Conservation (phyloP, 129 eudicot species). For the Artemisia argyi region DNA sequence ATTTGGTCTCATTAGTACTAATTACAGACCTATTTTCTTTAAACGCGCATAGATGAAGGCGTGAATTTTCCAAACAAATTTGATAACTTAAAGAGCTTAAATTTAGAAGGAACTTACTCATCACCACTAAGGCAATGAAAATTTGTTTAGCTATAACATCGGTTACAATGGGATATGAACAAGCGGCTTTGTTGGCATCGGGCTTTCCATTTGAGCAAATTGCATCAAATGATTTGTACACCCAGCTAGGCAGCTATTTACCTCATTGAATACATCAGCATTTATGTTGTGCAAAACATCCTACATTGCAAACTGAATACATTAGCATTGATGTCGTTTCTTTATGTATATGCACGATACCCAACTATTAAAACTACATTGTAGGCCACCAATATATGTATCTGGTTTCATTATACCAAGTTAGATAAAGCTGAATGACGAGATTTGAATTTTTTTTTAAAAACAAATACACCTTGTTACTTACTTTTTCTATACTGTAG, state of each 20-base stretch:
- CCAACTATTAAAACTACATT: no score
- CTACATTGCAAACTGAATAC: slow-evolving; percentile 35
- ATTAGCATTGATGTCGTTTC: no score
- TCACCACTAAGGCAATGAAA: no score
- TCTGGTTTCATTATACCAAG: no score
- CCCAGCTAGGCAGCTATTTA: slow-evolving; percentile 71
- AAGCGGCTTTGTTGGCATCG: slow-evolving; percentile 39
- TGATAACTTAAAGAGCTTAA: slow-evolving; percentile 4
- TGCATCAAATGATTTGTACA: slow-evolving; percentile 56
- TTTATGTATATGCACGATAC: no score
- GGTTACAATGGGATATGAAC: slow-evolving; percentile 53
- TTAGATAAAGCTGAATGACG: no score
- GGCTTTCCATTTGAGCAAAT: slow-evolving; percentile 50
- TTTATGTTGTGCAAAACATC: slow-evolving; percentile 63
- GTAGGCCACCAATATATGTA: no score
- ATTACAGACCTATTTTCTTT: background rate
- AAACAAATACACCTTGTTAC: no score
- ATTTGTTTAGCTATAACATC: slow-evolving; percentile 51
- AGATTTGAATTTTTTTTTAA: no score
- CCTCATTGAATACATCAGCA: slow-evolving; percentile 52
- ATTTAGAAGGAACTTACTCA: no score
- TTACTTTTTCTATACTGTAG: no score
- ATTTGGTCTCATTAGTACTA: background rate
- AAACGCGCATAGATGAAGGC: background rate
- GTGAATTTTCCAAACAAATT: background rate